Conservation (phyloP, 768 basidiomycete species). For the Mycena pura region DNA sequence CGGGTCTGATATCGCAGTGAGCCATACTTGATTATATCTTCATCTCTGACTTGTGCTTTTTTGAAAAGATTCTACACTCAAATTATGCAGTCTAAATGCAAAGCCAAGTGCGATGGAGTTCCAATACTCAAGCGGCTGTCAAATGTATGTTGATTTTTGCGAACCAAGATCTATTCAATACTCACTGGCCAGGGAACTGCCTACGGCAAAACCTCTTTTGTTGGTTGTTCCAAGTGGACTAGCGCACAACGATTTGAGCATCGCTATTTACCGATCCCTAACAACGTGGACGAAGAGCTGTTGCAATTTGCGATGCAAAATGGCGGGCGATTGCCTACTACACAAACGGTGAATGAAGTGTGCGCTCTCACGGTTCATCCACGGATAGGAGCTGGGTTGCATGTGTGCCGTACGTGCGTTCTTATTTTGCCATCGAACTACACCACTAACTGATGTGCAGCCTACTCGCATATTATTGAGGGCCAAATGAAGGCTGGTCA, state of each 20-base stretch:
- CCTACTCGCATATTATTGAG: neutral
- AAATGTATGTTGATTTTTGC: neutral
- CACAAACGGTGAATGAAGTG: neutral
- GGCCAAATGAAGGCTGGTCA: neutral
- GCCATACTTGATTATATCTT: neutral
- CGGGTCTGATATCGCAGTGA: slow-evolving; percentile 1
- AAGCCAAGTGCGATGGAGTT: neutral
- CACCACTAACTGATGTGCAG: neutral
- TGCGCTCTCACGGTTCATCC: slow-evolving; percentile 15
- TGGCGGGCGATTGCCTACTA: neutral
- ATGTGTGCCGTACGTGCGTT: neutral
- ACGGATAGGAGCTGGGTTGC: neutral
- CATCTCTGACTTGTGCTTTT: neutral
- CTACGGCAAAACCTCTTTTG: slow-evolving; percentile 1
- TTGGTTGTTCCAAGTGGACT: slow-evolving; percentile 12
- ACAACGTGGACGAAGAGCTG: slow-evolving; percentile 8
- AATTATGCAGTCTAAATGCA: neutral
- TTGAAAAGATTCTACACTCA: slow-evolving; percentile 15
- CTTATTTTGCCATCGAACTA: neutral
- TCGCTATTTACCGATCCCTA: neutral
- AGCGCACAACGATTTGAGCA: neutral
- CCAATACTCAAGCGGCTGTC: neutral
- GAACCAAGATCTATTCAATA: neutral
- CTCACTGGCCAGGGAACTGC: neutral
- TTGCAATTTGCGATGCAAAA: slow-evolving; percentile 8